These are phyloP conservation scores for Talaromyces sp. DNA, from an alignment of 2,329 filamentous ascomycete species.

Conservation along the genomic window DNA sequence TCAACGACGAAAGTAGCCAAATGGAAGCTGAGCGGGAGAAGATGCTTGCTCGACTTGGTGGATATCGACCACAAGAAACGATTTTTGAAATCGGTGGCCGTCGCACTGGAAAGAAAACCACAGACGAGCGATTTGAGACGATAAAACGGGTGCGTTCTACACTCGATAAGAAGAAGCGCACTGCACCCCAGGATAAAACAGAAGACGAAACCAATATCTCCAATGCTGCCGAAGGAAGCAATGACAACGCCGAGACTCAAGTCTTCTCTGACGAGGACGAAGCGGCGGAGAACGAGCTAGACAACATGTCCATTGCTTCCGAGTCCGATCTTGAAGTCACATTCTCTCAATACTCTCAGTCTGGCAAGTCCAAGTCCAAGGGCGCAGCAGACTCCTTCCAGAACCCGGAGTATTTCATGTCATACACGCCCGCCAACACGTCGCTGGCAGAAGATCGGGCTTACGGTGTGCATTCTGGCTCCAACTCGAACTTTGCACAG, in stretches of 20 bases:
- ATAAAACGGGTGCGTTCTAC: slow-evolving; percentile 40
- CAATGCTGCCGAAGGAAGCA: slow-evolving; percentile 3
- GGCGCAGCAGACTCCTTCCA: slow-evolving; percentile 54
- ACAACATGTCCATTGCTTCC: slow-evolving; percentile 56
- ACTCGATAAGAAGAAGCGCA: slow-evolving; percentile 36
- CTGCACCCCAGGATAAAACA: slow-evolving; percentile 15
- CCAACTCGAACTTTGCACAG: slow-evolving; percentile 72
- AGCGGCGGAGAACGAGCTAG: slow-evolving; percentile 28
- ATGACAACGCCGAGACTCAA: slow-evolving; percentile 30
- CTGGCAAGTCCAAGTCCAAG: slow-evolving; percentile 49
- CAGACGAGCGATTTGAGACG: slow-evolving; percentile 59
- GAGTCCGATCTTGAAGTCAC: slow-evolving; percentile 64
- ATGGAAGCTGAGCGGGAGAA: slow-evolving; percentile 69
- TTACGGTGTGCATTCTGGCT: slow-evolving; percentile 86
- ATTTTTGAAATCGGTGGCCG: slow-evolving; percentile 92
- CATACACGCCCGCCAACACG: slow-evolving; percentile 76
- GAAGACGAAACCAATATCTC: slow-evolving; percentile 2
- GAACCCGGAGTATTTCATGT: slow-evolving; percentile 92
- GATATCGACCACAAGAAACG: slow-evolving; percentile 84
- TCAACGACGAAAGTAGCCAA: slow-evolving; percentile 60
- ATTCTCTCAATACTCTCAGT: slow-evolving; percentile 56
- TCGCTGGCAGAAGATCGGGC: slow-evolving; percentile 84
- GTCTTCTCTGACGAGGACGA: slow-evolving; percentile 35
- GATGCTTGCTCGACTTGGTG: slow-evolving; percentile 84
- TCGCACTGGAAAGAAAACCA: slow-evolving; percentile 63